phyloP scores from a whole-genome alignment of 495 filamentous ascomycete species.

The Tuber umbilicatum region DNA sequence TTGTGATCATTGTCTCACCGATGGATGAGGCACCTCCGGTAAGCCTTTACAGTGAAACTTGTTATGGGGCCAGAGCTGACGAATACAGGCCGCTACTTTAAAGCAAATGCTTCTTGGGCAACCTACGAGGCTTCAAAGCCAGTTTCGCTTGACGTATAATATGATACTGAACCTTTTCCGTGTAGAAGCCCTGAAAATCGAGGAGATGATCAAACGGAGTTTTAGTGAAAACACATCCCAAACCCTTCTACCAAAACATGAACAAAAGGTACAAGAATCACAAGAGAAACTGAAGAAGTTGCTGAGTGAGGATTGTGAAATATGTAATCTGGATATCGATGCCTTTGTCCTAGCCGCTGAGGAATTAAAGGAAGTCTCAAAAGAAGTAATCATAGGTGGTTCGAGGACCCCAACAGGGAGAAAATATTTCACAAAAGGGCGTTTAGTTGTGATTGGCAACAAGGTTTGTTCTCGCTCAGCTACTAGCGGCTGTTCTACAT shows the following conservation, averaged over 20 bases:
- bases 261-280: constrained; percentile 86
- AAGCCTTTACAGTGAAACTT: constrained; percentile 9
- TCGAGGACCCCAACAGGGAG: constrained; percentile 69
- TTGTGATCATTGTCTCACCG: constrained; percentile 82
- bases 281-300: constrained; percentile 85
- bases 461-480: constrained; percentile 25
- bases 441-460: constrained; percentile 58
- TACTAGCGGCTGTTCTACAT: not conserved
- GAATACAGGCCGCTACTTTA: constrained; percentile 51
- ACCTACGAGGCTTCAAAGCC: constrained; percentile 87
- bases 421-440: constrained; percentile 64
- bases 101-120: constrained; percentile 93
- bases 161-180: constrained; percentile 96
- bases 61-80: not conserved
- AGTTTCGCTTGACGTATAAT: constrained; percentile 96
- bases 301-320: constrained; percentile 72
- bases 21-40: constrained; percentile 82
- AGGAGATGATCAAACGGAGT: constrained; percentile 99
- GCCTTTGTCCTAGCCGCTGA: constrained; percentile 72
- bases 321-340: constrained; percentile 74
- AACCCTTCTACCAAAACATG: constrained; percentile 86
- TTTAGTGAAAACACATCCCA: constrained; percentile 99
- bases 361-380: constrained; percentile 64
- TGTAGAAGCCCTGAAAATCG: constrained; percentile 94
- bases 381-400: constrained; percentile 64